Evolutionary conservation across 805 yeast species (phyloP).

Genomic region (Kurtzmaniella fragi): DNA sequence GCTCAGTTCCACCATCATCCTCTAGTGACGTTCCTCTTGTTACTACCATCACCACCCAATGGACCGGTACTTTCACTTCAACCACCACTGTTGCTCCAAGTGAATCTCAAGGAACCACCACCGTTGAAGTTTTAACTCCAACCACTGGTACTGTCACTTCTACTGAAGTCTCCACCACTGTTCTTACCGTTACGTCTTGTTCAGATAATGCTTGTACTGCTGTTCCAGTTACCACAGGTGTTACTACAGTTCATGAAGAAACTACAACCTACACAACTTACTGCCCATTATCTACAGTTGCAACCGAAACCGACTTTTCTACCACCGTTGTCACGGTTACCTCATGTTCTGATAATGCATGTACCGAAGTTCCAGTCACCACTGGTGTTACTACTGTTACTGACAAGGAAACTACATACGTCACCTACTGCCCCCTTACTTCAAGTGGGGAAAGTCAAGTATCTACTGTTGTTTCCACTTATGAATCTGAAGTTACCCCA

Average conservation of each 20-base stretch:
- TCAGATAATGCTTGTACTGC: neutral
- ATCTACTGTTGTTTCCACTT: too few species aligned
- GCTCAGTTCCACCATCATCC: constrained; percentile 11
- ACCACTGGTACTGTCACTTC: too few species aligned
- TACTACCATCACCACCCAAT: too few species aligned
- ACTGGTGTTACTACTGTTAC: neutral
- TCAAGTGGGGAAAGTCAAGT: too few species aligned
- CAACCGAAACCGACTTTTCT: too few species aligned
- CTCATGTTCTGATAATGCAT: neutral
- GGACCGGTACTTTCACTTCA: too few species aligned
- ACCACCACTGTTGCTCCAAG: constrained; percentile 6
- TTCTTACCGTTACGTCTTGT: constrained; percentile 8
- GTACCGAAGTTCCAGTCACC: neutral
- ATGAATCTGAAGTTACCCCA: too few species aligned
- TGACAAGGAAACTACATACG: neutral
- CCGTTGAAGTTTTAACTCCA: constrained; percentile 2
- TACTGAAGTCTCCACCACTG: neutral
- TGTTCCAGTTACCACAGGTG: neutral
- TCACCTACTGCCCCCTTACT: neutral
- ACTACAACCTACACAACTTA: constrained; percentile 19
- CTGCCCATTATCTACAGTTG: constrained; percentile 18
- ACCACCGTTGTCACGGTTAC: neutral
- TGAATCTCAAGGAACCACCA: constrained; percentile 5
- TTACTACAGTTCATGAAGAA: constrained; percentile 14
- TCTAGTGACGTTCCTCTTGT: constrained; percentile 7